phyloP scores from a whole-genome alignment of 495 filamentous ascomycete genomes.

The Trichoderma parareesei region DNA sequence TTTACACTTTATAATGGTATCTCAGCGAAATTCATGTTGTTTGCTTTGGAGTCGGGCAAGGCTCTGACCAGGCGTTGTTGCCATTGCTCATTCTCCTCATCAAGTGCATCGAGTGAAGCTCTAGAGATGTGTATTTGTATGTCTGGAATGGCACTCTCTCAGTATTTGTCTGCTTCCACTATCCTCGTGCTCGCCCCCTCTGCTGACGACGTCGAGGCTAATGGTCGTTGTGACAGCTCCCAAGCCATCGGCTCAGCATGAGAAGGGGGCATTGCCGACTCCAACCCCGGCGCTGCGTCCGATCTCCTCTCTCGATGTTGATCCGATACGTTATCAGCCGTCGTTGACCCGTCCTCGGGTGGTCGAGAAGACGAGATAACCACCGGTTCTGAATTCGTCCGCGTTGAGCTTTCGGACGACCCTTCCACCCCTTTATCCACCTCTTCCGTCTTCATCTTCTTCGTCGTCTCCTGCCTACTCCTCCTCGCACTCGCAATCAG shows the following conservation, averaged over 20 bases:
- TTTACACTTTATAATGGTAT: background rate
- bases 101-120: background rate
- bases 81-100: background rate
- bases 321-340: background rate
- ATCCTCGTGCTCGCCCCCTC: background rate
- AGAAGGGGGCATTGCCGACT: background rate
- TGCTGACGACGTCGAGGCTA: background rate
- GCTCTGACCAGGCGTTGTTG: background rate
- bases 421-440: background rate
- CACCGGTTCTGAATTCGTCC: slow-evolving; percentile 1
- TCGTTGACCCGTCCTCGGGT: slow-evolving; percentile 10
- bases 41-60: background rate
- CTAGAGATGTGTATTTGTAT: background rate
- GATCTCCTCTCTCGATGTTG: background rate
- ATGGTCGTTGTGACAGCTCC: background rate
- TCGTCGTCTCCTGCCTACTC: slow-evolving; percentile 29
- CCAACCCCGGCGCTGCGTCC: background rate
- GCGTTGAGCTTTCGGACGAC: background rate
- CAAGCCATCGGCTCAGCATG: background rate
- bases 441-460: slow-evolving; percentile 12
- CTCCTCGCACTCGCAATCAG: slow-evolving; percentile 63
- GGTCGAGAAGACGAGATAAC: slow-evolving; percentile 20
- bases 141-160: background rate
- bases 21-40: background rate
- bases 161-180: background rate